Conservation (phyloP, 2,329 filamentous ascomycete genomes). For the Corynespora cassiicola region DNA sequence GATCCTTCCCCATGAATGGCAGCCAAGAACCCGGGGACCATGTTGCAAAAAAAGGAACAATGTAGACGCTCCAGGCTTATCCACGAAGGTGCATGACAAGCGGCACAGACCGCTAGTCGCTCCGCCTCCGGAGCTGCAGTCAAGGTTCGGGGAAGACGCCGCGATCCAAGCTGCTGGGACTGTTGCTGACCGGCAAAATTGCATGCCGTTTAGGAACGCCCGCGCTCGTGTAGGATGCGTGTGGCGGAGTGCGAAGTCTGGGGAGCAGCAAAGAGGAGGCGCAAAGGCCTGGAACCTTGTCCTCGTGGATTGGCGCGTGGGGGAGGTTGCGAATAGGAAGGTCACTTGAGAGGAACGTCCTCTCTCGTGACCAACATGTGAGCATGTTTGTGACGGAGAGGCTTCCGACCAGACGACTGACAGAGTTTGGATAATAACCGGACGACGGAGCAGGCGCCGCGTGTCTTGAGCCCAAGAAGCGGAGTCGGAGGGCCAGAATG, state of each 20-base stretch:
- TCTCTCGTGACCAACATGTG: no score
- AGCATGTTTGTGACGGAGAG: no score
- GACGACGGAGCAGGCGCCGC: no score
- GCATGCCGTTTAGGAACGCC: slow-evolving; percentile 15
- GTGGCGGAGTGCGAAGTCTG: slow-evolving; percentile 10
- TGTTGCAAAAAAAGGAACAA: slow-evolving; percentile 10
- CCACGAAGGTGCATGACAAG: slow-evolving; percentile 2
- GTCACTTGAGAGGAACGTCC: no score
- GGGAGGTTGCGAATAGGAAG: no score
- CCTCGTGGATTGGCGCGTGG: neutral
- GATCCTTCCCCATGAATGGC: slow-evolving; percentile 6
- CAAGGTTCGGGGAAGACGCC: slow-evolving; percentile 22
- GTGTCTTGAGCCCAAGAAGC: no score
- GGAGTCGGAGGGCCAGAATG: no score
- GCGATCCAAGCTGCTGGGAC: slow-evolving; percentile 22
- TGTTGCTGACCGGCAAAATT: slow-evolving; percentile 27
- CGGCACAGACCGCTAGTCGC: slow-evolving; percentile 14
- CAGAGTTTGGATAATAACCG: no score
- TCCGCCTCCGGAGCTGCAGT: slow-evolving; percentile 1
- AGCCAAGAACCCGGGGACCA: slow-evolving; percentile 14
- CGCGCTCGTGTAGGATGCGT: slow-evolving; percentile 10
- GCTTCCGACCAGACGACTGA: no score
- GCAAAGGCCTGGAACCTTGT: slow-evolving; percentile 5
- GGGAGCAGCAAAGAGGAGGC: slow-evolving; percentile 2
- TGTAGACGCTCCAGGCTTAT: slow-evolving; percentile 1